Conservation (phyloP, 805 yeast genomes). For the Lipomyces chichibuensis region DNA sequence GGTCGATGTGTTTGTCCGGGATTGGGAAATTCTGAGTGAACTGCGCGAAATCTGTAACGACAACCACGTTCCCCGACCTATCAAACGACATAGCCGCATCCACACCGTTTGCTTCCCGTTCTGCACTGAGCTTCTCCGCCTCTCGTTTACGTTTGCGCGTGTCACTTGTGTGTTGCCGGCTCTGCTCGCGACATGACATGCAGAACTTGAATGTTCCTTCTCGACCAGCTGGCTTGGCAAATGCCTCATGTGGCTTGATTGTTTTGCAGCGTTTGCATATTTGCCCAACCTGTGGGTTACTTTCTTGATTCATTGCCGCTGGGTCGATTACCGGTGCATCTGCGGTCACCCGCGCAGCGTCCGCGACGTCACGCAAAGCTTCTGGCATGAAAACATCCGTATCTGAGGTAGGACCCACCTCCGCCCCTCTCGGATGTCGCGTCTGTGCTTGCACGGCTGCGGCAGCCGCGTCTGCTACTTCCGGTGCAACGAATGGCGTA, state of each 20-base stretch:
- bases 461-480: not conserved
- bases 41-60: slow-evolving; percentile 14
- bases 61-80: slow-evolving; percentile 1
- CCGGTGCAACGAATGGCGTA: not conserved
- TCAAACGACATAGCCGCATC: slow-evolving; percentile 2
- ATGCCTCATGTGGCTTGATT: slow-evolving; percentile 14
- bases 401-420: not conserved
- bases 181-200: slow-evolving; percentile 28
- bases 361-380: not conserved
- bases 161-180: slow-evolving; percentile 32
- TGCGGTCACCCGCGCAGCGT: not conserved
- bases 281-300: not conserved
- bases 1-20: slow-evolving; percentile 6
- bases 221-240: slow-evolving; percentile 29
- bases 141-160: slow-evolving; percentile 34
- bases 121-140: slow-evolving; percentile 6
- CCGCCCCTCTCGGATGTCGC: not conserved
- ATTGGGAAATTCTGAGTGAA: slow-evolving; percentile 22
- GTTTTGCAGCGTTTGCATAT: slow-evolving; percentile 28
- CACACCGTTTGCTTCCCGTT: not conserved
- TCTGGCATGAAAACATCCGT: not conserved
- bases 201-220: slow-evolving; percentile 32
- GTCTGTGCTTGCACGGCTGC: not conserved
- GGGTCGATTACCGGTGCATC: not conserved
- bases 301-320: not conserved